phyloP scores from a whole-genome alignment of 2,329 filamentous ascomycete species.

The Arachnopeziza araneosa region DNA sequence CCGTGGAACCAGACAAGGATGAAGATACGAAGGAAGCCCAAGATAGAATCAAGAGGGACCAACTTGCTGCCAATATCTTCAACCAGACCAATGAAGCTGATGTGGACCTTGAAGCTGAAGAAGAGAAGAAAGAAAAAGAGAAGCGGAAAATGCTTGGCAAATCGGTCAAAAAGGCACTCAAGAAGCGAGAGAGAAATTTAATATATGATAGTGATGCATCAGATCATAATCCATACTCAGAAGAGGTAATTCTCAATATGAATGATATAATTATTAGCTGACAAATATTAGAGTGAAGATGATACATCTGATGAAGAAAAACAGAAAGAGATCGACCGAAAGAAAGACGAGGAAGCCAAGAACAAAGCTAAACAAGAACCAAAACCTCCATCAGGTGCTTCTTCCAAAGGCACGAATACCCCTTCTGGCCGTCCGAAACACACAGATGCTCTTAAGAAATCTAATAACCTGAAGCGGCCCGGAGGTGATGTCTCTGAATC shows the following conservation, averaged over 20 bases:
- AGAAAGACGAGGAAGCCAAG: slow-evolving; percentile 54
- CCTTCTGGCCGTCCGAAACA: slow-evolving; percentile 53
- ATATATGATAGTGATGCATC: slow-evolving; percentile 78
- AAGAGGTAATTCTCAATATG: slow-evolving; percentile 38
- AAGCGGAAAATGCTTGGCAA: slow-evolving; percentile 68
- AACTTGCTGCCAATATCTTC: slow-evolving; percentile 83
- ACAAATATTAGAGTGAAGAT: slow-evolving; percentile 43
- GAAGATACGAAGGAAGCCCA: slow-evolving; percentile 72
- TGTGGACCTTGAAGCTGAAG: slow-evolving; percentile 64
- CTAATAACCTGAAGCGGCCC: slow-evolving; percentile 64
- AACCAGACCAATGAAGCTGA: slow-evolving; percentile 62
- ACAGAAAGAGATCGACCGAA: slow-evolving; percentile 59
- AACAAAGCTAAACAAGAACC: slow-evolving; percentile 43
- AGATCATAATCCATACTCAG: slow-evolving; percentile 48
- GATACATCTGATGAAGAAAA: slow-evolving; percentile 46
- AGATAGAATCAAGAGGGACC: slow-evolving; percentile 69
- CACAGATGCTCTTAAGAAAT: slow-evolving; percentile 45
- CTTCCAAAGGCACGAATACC: slow-evolving; percentile 66
- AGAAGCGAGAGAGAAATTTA: slow-evolving; percentile 78
- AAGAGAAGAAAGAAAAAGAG: slow-evolving; percentile 67
- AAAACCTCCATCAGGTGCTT: slow-evolving; percentile 42
- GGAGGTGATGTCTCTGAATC: slow-evolving; percentile 83
- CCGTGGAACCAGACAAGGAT: slow-evolving; percentile 72
- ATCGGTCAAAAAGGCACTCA: slow-evolving; percentile 70
- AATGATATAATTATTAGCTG: slow-evolving; percentile 12